These are phyloP conservation scores for Hypoxylon sp. DNA, from an alignment of 2,329 filamentous ascomycete genomes.

Conservation along the genomic window DNA sequence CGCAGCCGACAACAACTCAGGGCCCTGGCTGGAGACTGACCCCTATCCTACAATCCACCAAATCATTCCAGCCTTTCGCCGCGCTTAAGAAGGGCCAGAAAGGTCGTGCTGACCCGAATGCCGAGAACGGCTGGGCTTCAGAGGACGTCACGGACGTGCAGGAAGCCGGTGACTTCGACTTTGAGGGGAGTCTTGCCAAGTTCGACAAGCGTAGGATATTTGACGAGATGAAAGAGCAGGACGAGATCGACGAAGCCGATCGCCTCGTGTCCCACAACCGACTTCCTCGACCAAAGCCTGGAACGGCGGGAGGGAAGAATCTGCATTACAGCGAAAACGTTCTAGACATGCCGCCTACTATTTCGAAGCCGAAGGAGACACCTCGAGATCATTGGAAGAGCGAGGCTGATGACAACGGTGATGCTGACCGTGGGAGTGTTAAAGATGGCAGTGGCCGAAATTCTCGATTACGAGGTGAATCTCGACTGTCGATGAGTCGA, in stretches of 20 bases:
- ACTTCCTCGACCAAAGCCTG: conserved; percentile 68
- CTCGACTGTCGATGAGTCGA: conserved; percentile 61
- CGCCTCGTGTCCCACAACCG: conserved; percentile 93
- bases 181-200: conserved; percentile 87
- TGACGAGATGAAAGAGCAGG: conserved; percentile 89
- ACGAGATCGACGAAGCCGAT: conserved; percentile 88
- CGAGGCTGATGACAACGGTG: conserved; percentile 73
- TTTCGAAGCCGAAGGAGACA: conserved; percentile 54
- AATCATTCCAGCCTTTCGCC: conserved; percentile 72
- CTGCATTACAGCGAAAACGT: conserved; percentile 93
- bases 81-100: conserved; percentile 67
- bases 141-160: conserved; percentile 96
- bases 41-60: conserved; percentile 69
- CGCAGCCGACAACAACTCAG: conserved; percentile 42
- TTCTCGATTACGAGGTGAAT: conserved; percentile 63
- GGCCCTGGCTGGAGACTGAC: conserved; percentile 71
- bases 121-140: conserved; percentile 89
- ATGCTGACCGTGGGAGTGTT: conserved; percentile 61
- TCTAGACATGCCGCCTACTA: conserved; percentile 68
- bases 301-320: conserved; percentile 86
- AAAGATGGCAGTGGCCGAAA: conserved; percentile 65
- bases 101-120: conserved; percentile 53
- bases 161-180: conserved; percentile 95
- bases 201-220: conserved; percentile 96
- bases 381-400: conserved; percentile 76